Base-by-base conservation (phyloP, 2,329 filamentous ascomycete genomes). In the Colletotrichum salicis region DNA sequence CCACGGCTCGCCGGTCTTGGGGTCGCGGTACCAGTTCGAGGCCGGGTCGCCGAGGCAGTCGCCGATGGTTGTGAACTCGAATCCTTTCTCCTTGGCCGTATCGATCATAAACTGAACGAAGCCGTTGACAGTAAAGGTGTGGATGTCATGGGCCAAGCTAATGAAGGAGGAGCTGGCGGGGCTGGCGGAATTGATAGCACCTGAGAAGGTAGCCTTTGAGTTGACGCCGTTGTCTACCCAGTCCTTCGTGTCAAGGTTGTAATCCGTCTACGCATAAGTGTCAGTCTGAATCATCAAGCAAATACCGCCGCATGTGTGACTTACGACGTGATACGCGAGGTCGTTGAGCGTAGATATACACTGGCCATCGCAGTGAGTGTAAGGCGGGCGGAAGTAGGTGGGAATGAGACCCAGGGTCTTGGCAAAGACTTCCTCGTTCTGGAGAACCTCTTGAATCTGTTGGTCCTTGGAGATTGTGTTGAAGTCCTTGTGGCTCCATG, bases 401-500 rank as follows among this genome's bases (percentile, higher is more conserved):
- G 86, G 86, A 60, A 86, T 82, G 61, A 83, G 77, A 24, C 84
- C 84, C 7, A 87, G 75, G 29, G 84, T 79, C 19, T 81, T 78
- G 56, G 80, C 80, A 48, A 87, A 74, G 1, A 84, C 84, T 59
- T 84, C 82, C 76, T 87, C 85, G 73, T 85, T 84, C 71, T 81
- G 81, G 55, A 82, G 74, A 76, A 87, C 83, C 74, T 87, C 82
- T 52, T 79, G 73, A 22, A 75, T 75, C 63, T 81, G 78, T 60
- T 80, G 78, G 22, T 77, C 72, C 27, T 79, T 78, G 1, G 75
- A 79, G 64, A 86, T 73, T 27, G 76, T 74, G 62, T 77, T 79
- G 19, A 86, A 79, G 72, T 87, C 81, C 64, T 81, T 77, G 75
- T 87, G 85, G n/a, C 82, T 82, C 82, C 82, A 86, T 1, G 84